These are phyloP conservation scores for Ceratocystis colombiana DNA, from an alignment of 2,329 filamentous ascomycete species.

Conservation along the genomic window DNA sequence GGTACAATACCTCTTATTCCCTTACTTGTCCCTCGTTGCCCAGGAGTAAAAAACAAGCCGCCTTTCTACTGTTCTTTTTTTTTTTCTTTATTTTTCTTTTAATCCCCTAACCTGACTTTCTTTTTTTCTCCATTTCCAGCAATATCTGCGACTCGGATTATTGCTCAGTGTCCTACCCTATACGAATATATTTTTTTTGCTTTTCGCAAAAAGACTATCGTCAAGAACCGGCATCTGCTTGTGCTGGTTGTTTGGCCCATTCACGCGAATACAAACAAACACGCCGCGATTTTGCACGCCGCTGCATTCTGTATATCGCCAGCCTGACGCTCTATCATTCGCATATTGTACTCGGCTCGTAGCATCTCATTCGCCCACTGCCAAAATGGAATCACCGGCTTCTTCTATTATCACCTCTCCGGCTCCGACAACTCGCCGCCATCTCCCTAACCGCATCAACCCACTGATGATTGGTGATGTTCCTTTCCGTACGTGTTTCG, in stretches of 20 bases:
- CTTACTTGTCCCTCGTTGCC: conserved; percentile 12
- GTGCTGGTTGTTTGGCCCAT: not conserved
- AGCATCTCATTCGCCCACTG: too few relatives aligned
- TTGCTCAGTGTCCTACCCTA: not conserved
- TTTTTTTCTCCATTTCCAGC: not conserved
- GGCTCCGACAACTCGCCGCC: conserved; percentile 32
- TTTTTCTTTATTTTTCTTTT: not conserved
- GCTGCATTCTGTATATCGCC: too few relatives aligned
- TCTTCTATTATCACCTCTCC: conserved; percentile 26
- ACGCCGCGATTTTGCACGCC: not conserved
- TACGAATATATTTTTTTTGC: not conserved
- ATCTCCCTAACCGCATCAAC: conserved; percentile 50
- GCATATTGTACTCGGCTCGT: too few relatives aligned
- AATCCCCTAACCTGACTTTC: not conserved
- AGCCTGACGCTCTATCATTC: too few relatives aligned
- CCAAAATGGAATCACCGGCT: conserved; percentile 22
- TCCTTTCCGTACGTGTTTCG: conserved; percentile 33
- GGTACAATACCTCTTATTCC: conserved; percentile 6
- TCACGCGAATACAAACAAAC: not conserved
- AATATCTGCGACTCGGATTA: not conserved
- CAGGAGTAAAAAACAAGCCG: conserved; percentile 12
- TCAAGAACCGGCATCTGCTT: too few relatives aligned
- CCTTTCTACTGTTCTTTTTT: not conserved
- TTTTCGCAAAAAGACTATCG: not conserved
- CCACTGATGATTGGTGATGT: conserved; percentile 52